Evolutionary conservation across 1,284 basidiomycete species (phyloP).

Genomic region (Rhodotorula sp.): DNA sequence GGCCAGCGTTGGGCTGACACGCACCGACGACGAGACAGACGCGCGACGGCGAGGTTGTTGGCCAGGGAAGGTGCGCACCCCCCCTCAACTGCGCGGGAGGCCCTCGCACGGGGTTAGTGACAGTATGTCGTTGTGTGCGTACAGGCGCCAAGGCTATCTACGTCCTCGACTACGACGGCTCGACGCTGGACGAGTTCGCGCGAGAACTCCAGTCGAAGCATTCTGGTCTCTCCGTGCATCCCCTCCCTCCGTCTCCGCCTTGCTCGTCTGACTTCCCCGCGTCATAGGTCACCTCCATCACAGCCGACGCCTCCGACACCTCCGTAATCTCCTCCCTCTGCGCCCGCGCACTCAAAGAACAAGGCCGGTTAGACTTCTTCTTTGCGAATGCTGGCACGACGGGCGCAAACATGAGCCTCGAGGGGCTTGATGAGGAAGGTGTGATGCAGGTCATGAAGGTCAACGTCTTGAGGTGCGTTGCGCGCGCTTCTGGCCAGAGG

Average conservation of each 20-base stretch:
- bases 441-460: conserved; percentile 76
- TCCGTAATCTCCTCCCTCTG: conserved; percentile 67
- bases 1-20: conserved; percentile 43
- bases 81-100: neutral
- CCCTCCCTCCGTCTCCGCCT: neutral
- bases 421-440: conserved; percentile 57
- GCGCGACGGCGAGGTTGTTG: conserved; percentile 70
- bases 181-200: conserved; percentile 70
- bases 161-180: conserved; percentile 70
- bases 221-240: conserved; percentile 69
- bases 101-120: no score
- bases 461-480: conserved; percentile 73
- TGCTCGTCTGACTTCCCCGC: neutral
- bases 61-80: conserved; percentile 69
- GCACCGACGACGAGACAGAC: conserved; percentile 49
- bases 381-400: conserved; percentile 74
- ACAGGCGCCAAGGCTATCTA: conserved; percentile 80
- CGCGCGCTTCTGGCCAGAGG: neutral
- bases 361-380: conserved; percentile 85
- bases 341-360: conserved; percentile 69
- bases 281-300: conserved; percentile 63
- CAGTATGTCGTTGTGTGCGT: no score
- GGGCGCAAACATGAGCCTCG: conserved; percentile 55
- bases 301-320: conserved; percentile 82
- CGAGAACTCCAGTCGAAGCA: conserved; percentile 66